A percentile compares a stretch with the other conserved stretches of the same genome.
These are phyloP conservation scores for Arabidopsis lyrata DNA, from an alignment of 441 rosid genomes.

Conservation along the genomic window DNA sequence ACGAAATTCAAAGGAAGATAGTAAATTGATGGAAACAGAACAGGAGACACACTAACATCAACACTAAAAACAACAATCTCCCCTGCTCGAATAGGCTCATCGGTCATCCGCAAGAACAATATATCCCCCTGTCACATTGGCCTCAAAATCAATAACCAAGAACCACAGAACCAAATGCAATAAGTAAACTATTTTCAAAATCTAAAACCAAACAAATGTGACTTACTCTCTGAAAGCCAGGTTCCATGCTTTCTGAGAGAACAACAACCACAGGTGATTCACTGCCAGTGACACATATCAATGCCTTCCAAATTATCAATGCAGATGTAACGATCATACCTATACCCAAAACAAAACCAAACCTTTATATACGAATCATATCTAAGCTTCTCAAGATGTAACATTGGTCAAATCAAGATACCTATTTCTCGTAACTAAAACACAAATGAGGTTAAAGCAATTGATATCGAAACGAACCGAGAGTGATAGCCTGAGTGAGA, in stretches of 20 bases:
- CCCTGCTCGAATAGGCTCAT: conserved; percentile 83
- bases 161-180: conserved; percentile 6
- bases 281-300: conserved; percentile 77
- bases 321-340: conserved; percentile 81
- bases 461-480: conserved; percentile 49
- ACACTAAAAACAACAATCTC: conserved; percentile 85
- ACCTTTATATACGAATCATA: neutral
- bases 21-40: neutral
- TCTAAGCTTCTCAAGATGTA: neutral
- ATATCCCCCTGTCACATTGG: conserved; percentile 75
- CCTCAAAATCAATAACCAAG: conserved; percentile 17
- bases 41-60: conserved; percentile 51
- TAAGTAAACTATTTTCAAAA: neutral
- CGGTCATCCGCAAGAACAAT: conserved; percentile 74
- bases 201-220: neutral
- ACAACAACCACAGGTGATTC: conserved; percentile 91
- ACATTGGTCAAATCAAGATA: neutral
- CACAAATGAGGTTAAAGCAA: neutral
- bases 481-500: conserved; percentile 48
- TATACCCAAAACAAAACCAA: conserved; percentile 28
- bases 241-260: conserved; percentile 93
- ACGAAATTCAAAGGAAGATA: neutral
- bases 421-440: neutral
- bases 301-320: conserved; percentile 79
- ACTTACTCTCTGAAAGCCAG: conserved; percentile 81